Evolutionary conservation across 2,329 filamentous ascomycete genomes (phyloP), one percentile per base, ranked within the genome.

Genomic region (Emergomyces pasteurianus): DNA sequence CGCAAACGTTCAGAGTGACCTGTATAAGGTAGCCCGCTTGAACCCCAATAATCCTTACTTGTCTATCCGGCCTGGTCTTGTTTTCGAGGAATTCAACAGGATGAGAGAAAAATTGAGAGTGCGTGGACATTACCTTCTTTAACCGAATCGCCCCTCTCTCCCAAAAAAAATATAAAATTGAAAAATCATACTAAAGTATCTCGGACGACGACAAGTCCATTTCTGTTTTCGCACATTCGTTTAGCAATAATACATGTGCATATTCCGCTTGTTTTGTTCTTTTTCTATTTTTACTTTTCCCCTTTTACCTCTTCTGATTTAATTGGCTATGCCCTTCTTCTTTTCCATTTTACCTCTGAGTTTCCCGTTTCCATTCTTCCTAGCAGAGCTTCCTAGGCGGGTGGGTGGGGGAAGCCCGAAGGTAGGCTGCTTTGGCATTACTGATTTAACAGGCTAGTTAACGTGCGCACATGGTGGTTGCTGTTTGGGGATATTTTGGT

Each of bases 131-230:
- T 58, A 36, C 49, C 38, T 23, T 60, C 58, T 52, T 49, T 63
- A 58, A 59, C 60, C 54, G 23, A 40, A 56, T 28, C n/a, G 49
- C 38, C 50, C 40, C 28, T 54, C 54, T 50, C 54, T 23, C 42
- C 31, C 56, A 64, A 64, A 65, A 65, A 65, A 65, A 58, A 10
- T 57, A 1, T 49, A 42, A 62, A 62, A 65, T 52, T 14, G 58
- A 40, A 66, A 65, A 66, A 66, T 62, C 60, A 65, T 64, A 49
- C 62, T 64, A 65, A 65, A 66, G 63, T 40, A 64, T 66, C 63
- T 65, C 64, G 58, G 60, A 61, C 61, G 64, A 65, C 61, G 64
- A 65, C 60, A 64, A 65, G 61, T 63, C 61, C 52, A 63, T 61
- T 64, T 62, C 54, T 62, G 50, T 58, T 60, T n/a, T 63, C 57